Evolutionary conservation across 2,329 filamentous ascomycete genomes (phyloP), one percentile per base, ranked within the genome.

Genomic region (Mariannaea sp.): DNA sequence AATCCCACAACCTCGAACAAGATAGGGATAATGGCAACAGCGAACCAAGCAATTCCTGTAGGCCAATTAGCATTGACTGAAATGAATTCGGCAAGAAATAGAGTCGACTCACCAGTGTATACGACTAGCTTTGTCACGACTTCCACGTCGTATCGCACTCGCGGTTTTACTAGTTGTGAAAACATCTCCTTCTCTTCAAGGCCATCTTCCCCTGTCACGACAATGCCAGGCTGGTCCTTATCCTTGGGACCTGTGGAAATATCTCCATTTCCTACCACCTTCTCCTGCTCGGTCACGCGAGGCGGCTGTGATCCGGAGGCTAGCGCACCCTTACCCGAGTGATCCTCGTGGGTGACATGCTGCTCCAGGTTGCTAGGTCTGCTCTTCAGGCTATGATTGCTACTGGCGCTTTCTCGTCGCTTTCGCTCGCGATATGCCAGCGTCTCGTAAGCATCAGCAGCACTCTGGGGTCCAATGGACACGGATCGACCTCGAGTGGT

Each of bases 71-170:
- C n/a, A 20, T 42, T 2, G 3, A 5, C 8, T 14, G 10, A 14
- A n/a, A 19, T 22, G 5, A 5, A 7, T 27, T 5, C n/a, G n/a
- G n/a, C n/a, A n/a, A n/a, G 7, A 35, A 40, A 46, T 48, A 50
- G 41, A 33, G 29, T 20, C 42, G 26, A 66, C 85, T 72, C 75
- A 91, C 93, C 94, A 54, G 88, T 83, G 75, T 99, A 99, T 19
- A 99, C 91, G 65, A 99, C 89, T 56, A 99, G 74, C 75, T 97
- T 97, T 5, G 94, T 97, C 30, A 99, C 89, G 32, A 99, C 93
- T 73, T 99, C 94, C n/a, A 97, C 93, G 73, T 99, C 94, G 68
- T 97, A 99, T 64, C 92, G 81, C 55, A 97, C 92, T 61, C 94
- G 85, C 42, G 94, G 92, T 73, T 88, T 90, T 58, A 92, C 87